Base-by-base conservation (phyloP, 805 yeast genomes). In the Wilhelminamyces savonicus region DNA sequence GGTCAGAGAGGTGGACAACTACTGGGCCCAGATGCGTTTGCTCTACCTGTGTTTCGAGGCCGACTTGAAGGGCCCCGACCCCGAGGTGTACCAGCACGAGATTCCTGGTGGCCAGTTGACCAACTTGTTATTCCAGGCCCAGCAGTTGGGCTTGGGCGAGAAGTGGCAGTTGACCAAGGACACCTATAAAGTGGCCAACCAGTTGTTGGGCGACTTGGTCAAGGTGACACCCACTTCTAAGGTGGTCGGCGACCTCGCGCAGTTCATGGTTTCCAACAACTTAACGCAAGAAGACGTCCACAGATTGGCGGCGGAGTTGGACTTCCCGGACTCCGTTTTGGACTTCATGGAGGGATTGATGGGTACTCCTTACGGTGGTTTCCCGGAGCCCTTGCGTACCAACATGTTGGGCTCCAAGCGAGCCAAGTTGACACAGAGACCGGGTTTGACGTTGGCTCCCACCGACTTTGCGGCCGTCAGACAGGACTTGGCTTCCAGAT, bases 91-190 rank as follows among this genome's bases (percentile, higher is more conserved):
- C 65, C 78, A 79, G 48, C 98, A 92, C 66, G 99, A 92, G 73
- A 92, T 92, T 46, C 99, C 99, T 35, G 99, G 99, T 71, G 99
- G 99, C 43, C 99, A 92, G 69, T 78, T 92, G 62, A 92, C 99
- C 41, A 92, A 92, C 72, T 71, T 92, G 66, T 66, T 94, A 48
- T 92, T 92, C 94, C 99, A 92, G 71, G 98, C 99, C 36, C 95
- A 86, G 65, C 97, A 94, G 66, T 86, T 92, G 52, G 99, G 99
- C 37, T 73, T 92, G 42, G 99, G 98, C 46, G 82, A 83, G 47
- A 87, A 84, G 68, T 92, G 99, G 99, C 71, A 74, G 40, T 94
- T 85, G 66, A 92, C 99, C 29, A 92, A 92, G 74, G 81, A 76
- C 56, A 92, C 96, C 16, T 92, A 92, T 65, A 81, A 80, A 59